Conservation (phyloP, 2,329 filamentous ascomycete genomes). For the Acrodontium crateriforme region DNA sequence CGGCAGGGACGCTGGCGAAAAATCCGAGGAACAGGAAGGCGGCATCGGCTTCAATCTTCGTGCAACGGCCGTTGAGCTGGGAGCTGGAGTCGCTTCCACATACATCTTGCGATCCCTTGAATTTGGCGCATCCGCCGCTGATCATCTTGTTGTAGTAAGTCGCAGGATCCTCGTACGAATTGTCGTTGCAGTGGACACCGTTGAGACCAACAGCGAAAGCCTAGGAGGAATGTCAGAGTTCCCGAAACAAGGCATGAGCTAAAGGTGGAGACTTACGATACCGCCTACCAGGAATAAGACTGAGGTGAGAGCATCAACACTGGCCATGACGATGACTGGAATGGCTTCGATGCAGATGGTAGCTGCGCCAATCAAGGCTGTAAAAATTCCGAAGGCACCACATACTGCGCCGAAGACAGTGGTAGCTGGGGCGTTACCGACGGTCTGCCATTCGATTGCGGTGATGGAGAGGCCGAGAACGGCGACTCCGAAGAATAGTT, state of each 20-base stretch:
- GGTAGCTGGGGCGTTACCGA: constrained; percentile 9
- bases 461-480: constrained; percentile 16
- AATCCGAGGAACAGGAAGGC: constrained; percentile 14
- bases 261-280: constrained; percentile 11
- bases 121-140: constrained; percentile 9
- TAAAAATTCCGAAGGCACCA: constrained; percentile 13
- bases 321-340: constrained; percentile 9
- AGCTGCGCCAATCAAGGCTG: constrained; percentile 11
- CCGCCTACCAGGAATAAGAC: constrained; percentile 14
- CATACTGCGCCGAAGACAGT: constrained; percentile 13
- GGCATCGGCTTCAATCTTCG: constrained; percentile 9
- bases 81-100: not conserved
- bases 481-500: constrained; percentile 14
- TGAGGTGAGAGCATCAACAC: constrained; percentile 10
- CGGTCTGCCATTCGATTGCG: constrained; percentile 12
- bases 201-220: constrained; percentile 10
- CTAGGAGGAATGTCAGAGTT: constrained; percentile 4
- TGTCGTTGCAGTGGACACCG: constrained; percentile 7
- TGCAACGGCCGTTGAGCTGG: constrained; percentile 7
- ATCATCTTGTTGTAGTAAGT: constrained; percentile 7
- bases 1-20: constrained; percentile 6
- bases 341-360: constrained; percentile 11
- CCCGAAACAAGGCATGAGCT: not conserved
- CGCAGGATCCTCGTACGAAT: not conserved
- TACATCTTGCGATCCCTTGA: not conserved